Evolutionary conservation across 1,139 yeast species (phyloP).

Genomic region (Williopsis jadinii): DNA sequence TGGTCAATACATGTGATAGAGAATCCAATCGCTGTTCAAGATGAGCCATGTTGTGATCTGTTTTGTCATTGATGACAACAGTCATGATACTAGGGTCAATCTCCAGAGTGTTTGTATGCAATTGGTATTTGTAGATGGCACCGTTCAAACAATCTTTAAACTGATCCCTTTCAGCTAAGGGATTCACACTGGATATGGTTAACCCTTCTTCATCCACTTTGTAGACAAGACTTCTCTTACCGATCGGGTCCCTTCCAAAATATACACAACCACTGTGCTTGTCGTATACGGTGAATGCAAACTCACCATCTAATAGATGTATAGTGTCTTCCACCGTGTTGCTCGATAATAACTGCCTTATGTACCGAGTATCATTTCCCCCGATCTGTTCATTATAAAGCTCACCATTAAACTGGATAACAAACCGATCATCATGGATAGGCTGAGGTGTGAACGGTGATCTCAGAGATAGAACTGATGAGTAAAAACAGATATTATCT

Average conservation of each 20-base stretch:
- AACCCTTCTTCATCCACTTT: slow-evolving; percentile 28
- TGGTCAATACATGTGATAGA: slow-evolving; percentile 26
- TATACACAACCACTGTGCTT: slow-evolving; percentile 33
- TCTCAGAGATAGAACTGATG: slow-evolving; percentile 75
- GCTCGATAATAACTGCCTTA: slow-evolving; percentile 26
- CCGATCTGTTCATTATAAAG: slow-evolving; percentile 55
- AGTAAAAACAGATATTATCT: slow-evolving; percentile 32
- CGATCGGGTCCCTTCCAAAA: slow-evolving; percentile 82
- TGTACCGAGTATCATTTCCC: slow-evolving; percentile 44
- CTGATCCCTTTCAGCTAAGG: slow-evolving; percentile 23
- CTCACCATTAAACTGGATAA: slow-evolving; percentile 83
- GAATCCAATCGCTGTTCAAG: slow-evolving; percentile 12
- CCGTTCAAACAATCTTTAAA: slow-evolving; percentile 51
- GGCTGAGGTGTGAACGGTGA: slow-evolving; percentile 79
- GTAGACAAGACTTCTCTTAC: slow-evolving; percentile 69
- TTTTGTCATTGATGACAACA: slow-evolving; percentile 15
- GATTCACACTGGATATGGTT: slow-evolving; percentile 39
- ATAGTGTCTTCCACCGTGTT: slow-evolving; percentile 29
- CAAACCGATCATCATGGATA: slow-evolving; percentile 28
- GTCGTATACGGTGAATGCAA: slow-evolving; percentile 57
- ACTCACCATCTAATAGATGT: slow-evolving; percentile 65
- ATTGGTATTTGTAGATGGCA: slow-evolving; percentile 37
- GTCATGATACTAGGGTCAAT: slow-evolving; percentile 7
- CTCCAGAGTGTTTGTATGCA: slow-evolving; percentile 15
- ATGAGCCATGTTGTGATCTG: slow-evolving; percentile 14